Conservation (phyloP, 2,329 filamentous ascomycete species). For the Talaromyces islandicus region DNA sequence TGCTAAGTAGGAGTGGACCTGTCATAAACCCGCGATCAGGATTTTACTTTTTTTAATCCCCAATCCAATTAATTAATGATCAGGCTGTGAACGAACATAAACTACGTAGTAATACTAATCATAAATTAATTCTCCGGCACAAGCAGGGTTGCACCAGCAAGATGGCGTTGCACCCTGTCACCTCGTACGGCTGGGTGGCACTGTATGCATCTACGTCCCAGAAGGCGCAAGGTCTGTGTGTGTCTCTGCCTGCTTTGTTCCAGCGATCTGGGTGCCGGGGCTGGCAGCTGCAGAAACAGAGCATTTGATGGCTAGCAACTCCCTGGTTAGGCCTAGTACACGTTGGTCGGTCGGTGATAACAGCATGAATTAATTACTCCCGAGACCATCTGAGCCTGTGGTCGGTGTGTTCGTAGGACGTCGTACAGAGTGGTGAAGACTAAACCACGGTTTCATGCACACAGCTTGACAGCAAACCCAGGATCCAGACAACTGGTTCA, state of each 20-base stretch:
- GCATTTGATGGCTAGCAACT: neutral
- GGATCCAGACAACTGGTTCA: neutral
- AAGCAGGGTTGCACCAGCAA: neutral
- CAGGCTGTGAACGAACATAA: too few species aligned
- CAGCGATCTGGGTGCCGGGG: neutral
- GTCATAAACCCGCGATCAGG: neutral
- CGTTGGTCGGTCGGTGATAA: too few species aligned
- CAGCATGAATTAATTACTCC: too few species aligned
- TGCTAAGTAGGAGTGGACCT: neutral
- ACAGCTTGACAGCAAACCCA: neutral
- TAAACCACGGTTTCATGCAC: too few species aligned
- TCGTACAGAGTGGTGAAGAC: too few species aligned
- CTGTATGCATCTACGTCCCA: too few species aligned
- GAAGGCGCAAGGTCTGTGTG: too few species aligned
- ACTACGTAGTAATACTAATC: too few species aligned
- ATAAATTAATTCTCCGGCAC: neutral
- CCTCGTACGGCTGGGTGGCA: too few species aligned
- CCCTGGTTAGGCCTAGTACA: neutral
- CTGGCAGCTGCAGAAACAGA: neutral
- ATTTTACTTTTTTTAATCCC: neutral
- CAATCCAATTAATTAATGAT: too few species aligned
- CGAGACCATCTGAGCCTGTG: too few species aligned
- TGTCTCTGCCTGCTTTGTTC: neutral
- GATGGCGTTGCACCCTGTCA: neutral
- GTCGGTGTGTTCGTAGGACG: too few species aligned